Conservation (phyloP, 2,329 filamentous ascomycete genomes). For the Aureobasidium subglaciale region DNA sequence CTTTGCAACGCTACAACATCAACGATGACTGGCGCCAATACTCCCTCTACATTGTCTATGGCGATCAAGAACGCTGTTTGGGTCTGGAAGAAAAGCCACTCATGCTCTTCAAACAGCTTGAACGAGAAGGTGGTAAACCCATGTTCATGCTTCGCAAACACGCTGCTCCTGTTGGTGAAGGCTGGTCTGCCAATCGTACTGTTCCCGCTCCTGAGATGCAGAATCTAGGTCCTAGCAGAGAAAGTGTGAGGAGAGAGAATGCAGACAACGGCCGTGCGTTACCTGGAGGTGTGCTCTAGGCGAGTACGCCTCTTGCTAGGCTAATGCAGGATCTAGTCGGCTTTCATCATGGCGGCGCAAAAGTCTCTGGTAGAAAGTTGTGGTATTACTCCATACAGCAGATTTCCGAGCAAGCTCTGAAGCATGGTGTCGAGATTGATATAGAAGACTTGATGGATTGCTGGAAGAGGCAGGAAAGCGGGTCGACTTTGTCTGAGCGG, state of each 20-base stretch:
- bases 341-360: neutral
- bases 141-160: constrained; percentile 94
- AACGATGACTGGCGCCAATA: constrained; percentile 97
- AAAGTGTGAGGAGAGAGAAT: constrained; percentile 1
- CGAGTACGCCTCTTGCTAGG: constrained; percentile 4
- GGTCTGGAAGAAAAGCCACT: constrained; percentile 88
- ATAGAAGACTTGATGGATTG: neutral
- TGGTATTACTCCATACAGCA: neutral
- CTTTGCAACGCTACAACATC: constrained; percentile 96
- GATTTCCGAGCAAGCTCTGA: neutral
- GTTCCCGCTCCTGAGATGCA: neutral
- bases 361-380: neutral
- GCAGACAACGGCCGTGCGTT: constrained; percentile 7
- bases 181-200: constrained; percentile 4
- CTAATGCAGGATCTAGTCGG: neutral
- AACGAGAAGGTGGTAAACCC: constrained; percentile 94
- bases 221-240: neutral
- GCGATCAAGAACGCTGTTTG: constrained; percentile 93
- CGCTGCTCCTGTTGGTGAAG: constrained; percentile 35
- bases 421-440: constrained; percentile 1
- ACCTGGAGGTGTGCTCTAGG: constrained; percentile 19
- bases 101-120: constrained; percentile 93
- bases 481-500: neutral
- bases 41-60: constrained; percentile 95
- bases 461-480: neutral